These are phyloP conservation scores for Furcasterigmium furcatum DNA, from an alignment of 2,329 filamentous ascomycete genomes.

Conservation along the genomic window DNA sequence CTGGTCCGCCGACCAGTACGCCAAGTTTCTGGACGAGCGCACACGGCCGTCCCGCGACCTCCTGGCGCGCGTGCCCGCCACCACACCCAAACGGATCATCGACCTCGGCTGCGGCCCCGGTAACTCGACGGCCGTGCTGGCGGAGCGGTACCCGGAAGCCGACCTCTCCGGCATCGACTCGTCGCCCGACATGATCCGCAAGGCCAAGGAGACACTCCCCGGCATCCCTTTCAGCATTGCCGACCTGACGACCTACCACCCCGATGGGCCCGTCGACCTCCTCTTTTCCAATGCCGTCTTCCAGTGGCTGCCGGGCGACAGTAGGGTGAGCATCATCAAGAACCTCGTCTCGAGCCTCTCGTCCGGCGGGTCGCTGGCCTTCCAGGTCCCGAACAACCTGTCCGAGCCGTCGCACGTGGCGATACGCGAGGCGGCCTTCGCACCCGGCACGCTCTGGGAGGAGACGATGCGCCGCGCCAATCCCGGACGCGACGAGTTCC, in stretches of 20 bases:
- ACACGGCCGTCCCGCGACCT: conserved; percentile 52
- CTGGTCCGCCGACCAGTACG: conserved; percentile 56
- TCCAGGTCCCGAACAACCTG: conserved; percentile 49
- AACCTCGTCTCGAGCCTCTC: conserved; percentile 35
- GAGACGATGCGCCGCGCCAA: conserved; percentile 18
- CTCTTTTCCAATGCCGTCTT: conserved; percentile 57
- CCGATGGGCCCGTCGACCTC: conserved; percentile 31
- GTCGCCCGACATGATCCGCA: conserved; percentile 51
- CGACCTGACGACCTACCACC: conserved; percentile 39
- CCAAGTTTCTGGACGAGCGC: conserved; percentile 50
- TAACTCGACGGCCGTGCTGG: conserved; percentile 51
- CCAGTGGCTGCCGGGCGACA: conserved; percentile 47
- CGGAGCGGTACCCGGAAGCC: conserved; percentile 41
- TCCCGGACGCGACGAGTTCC: conserved; percentile 43
- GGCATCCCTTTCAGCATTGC: conserved; percentile 38
- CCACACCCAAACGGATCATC: conserved; percentile 39
- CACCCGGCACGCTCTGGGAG: conserved; percentile 32
- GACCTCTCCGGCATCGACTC: conserved; percentile 49
- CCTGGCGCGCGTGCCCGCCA: conserved; percentile 39
- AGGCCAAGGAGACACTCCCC: conserved; percentile 37
- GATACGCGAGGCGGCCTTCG: conserved; percentile 39
- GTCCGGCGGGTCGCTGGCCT: conserved; percentile 46
- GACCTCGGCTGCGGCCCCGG: conserved; percentile 60
- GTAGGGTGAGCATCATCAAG: conserved; percentile 41
- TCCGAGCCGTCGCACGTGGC: conserved; percentile 41